Evolutionary conservation across 2,329 filamentous ascomycete genomes (phyloP).

Genomic region (Plenodomus tracheiphilus): DNA sequence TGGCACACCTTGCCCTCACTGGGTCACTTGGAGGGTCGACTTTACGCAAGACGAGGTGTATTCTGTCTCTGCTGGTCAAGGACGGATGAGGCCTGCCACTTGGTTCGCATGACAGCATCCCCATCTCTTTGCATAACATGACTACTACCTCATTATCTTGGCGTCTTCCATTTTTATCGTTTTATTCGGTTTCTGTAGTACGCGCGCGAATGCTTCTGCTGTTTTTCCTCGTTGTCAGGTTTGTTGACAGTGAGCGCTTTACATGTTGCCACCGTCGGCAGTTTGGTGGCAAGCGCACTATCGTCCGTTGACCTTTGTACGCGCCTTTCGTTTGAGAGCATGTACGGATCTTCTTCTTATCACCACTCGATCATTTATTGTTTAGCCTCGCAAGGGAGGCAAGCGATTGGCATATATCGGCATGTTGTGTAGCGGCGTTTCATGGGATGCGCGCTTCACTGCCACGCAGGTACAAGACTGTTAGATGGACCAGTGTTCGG

Average conservation of each 20-base stretch:
- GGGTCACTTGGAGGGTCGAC: background rate
- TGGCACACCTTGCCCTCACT: background rate
- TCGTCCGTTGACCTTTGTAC: background rate
- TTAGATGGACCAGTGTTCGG: conserved; percentile 3
- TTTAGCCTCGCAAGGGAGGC: background rate
- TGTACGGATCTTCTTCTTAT: background rate
- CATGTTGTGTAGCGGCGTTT: conserved; percentile 4
- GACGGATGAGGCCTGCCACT: conserved; percentile 26
- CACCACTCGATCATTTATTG: conserved; percentile 3
- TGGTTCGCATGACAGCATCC: conserved; percentile 26
- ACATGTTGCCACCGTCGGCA: background rate
- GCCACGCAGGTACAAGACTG: conserved; percentile 1
- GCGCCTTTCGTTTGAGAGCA: background rate
- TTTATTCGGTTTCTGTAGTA: conserved; percentile 2
- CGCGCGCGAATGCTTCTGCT: conserved; percentile 4
- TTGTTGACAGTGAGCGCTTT: background rate
- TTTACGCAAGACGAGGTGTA: conserved; percentile 3
- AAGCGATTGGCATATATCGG: background rate
- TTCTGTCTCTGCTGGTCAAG: conserved; percentile 40
- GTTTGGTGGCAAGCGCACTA: background rate
- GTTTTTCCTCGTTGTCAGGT: background rate
- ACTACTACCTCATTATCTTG: conserved; percentile 19
- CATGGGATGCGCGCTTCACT: conserved; percentile 1
- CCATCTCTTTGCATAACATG: conserved; percentile 39
- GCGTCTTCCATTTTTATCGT: conserved; percentile 10